Conservation (phyloP, 2,329 filamentous ascomycete genomes). For the Colletotrichum acutatum region DNA sequence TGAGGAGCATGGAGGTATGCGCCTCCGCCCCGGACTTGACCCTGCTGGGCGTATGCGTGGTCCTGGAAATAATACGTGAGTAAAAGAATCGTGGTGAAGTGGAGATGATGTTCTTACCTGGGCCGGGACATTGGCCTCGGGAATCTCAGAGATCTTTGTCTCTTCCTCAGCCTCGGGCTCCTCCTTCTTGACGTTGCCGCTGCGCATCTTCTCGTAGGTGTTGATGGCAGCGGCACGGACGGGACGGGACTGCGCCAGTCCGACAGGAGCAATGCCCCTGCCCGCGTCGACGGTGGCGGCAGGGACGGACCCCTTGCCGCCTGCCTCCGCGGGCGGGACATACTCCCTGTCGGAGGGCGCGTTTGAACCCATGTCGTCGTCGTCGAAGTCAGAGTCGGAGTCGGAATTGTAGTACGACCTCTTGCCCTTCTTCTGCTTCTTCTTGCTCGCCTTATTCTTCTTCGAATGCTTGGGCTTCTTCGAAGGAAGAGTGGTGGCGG, state of each 20-base stretch:
- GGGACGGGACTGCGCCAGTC: slow-evolving; percentile 29
- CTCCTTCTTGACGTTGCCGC: background rate
- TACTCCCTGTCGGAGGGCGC: slow-evolving; percentile 13
- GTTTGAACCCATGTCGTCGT: background rate
- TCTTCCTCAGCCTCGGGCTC: background rate
- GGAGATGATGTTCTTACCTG: background rate
- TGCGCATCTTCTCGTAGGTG: slow-evolving; percentile 31
- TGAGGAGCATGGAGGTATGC: background rate
- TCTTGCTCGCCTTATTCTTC: background rate
- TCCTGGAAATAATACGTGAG: background rate
- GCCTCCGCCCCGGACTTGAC: background rate
- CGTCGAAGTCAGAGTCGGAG: background rate
- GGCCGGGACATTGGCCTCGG: background rate
- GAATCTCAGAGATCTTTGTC: background rate
- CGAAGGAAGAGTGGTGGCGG: background rate
- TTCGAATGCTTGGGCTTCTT: background rate
- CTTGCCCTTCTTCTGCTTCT: background rate
- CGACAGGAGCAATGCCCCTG: background rate
- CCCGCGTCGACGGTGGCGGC: background rate
- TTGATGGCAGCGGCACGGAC: slow-evolving; percentile 23
- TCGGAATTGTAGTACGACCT: background rate
- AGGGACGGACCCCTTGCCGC: background rate
- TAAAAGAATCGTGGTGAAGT: background rate
- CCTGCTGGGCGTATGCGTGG: background rate
- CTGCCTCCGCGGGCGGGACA: background rate